These are phyloP conservation scores for Wallacemonas rigidus DNA, from an alignment of 208 protist species.

Conservation along the genomic window DNA sequence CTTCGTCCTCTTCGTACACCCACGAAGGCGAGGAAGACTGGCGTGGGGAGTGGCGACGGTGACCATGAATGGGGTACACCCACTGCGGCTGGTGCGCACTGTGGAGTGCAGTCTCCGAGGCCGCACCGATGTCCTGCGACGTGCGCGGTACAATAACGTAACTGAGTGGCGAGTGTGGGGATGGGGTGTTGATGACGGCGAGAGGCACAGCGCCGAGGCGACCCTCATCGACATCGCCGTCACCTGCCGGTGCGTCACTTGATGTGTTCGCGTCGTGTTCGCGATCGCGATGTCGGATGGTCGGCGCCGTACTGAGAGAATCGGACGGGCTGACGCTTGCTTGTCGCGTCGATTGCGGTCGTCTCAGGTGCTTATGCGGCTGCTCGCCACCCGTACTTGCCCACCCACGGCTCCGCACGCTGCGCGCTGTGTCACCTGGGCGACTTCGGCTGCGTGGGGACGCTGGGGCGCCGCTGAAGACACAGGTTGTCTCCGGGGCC, in stretches of 20 bases:
- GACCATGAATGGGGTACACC: neutral
- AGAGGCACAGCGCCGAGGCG: neutral
- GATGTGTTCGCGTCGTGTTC: too few species aligned
- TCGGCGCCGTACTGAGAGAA: slow-evolving; percentile 4
- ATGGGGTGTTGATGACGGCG: neutral
- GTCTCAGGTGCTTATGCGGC: too few species aligned
- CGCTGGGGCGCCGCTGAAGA: too few species aligned
- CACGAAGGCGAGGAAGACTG: slow-evolving; percentile 8
- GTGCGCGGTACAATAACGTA: neutral
- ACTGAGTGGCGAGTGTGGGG: neutral
- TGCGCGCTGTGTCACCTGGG: too few species aligned
- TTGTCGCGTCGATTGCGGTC: neutral
- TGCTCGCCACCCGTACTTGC: too few species aligned
- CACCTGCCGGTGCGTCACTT: too few species aligned
- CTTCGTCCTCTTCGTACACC: slow-evolving; percentile 6
- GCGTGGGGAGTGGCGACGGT: slow-evolving; percentile 5
- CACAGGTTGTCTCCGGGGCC: too few species aligned
- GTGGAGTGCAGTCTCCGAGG: neutral
- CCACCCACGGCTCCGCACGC: too few species aligned
- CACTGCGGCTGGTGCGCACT: neutral
- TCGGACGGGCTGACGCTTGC: neutral
- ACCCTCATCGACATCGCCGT: neutral
- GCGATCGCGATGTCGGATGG: neutral
- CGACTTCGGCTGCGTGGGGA: too few species aligned
- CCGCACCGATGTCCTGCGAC: neutral